Conservation (phyloP, 139 green algal species). For the Ettlia oleoabundans region DNA sequence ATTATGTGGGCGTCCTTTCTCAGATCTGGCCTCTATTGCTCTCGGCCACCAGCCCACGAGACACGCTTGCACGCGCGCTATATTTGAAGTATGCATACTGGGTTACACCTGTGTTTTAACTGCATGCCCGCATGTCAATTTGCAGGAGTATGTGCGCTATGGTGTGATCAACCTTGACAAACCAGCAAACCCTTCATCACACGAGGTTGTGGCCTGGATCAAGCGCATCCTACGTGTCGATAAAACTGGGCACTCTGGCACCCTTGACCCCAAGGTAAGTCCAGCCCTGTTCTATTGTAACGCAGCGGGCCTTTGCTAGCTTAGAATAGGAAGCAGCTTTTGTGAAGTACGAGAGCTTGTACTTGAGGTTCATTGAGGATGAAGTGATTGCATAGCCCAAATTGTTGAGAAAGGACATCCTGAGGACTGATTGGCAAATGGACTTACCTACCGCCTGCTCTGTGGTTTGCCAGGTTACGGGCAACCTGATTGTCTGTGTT, state of each 20-base stretch:
- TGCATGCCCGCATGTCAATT: not conserved
- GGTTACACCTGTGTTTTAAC: too few species aligned
- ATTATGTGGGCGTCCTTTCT: too few species aligned
- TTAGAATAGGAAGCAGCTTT: too few species aligned
- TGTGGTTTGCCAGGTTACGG: slow-evolving; percentile 62
- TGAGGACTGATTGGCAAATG: not conserved
- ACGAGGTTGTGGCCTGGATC: slow-evolving; percentile 98
- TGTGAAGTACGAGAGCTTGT: too few species aligned
- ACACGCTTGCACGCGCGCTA: too few species aligned
- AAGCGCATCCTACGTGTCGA: slow-evolving; percentile 96
- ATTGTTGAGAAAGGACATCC: too few species aligned
- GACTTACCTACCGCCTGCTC: not conserved
- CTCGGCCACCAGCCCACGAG: not conserved
- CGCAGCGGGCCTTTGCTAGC: not conserved
- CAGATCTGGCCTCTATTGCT: too few species aligned
- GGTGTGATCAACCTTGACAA: slow-evolving; percentile 99
- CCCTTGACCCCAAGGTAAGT: slow-evolving; percentile 29
- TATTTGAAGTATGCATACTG: too few species aligned
- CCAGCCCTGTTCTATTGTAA: not conserved
- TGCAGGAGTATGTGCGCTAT: slow-evolving; percentile 95
- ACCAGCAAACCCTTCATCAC: slow-evolving; percentile 94
- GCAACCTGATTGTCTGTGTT: slow-evolving; percentile 97
- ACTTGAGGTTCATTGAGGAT: too few species aligned
- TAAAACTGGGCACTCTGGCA: slow-evolving; percentile 94
- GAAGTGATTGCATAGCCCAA: too few species aligned